phyloP scores from a whole-genome alignment of 208 protist species.

The Acanthamoeba polyphaga region DNA sequence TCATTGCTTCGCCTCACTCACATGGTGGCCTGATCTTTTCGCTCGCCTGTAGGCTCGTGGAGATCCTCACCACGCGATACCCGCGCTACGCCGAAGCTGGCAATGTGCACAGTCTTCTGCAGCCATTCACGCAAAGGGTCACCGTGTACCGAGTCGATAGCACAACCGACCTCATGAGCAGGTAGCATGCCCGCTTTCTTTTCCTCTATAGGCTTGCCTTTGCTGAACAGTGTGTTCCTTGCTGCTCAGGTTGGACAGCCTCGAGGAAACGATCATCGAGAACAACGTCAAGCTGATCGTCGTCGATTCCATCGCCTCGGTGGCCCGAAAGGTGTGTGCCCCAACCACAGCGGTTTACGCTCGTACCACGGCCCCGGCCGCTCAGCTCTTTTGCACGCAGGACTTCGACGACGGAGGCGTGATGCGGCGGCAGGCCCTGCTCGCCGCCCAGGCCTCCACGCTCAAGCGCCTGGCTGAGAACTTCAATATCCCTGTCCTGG shows the following conservation, averaged over 20 bases:
- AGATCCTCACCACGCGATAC: slow-evolving; percentile 63
- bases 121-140: slow-evolving; percentile 55
- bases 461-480: slow-evolving; percentile 66
- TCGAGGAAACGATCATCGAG: slow-evolving; percentile 69
- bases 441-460: slow-evolving; percentile 39
- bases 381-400: not conserved
- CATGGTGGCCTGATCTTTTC: not conserved
- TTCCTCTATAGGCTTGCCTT: not conserved
- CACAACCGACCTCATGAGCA: not conserved
- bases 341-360: too few species aligned
- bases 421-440: slow-evolving; percentile 25
- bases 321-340: not conserved
- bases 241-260: slow-evolving; percentile 26
- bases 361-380: too few species aligned
- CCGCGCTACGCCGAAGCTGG: slow-evolving; percentile 39
- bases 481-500: slow-evolving; percentile 71
- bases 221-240: not conserved
- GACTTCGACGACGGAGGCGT: slow-evolving; percentile 46
- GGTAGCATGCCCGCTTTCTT: not conserved
- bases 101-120: slow-evolving; percentile 42
- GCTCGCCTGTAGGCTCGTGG: slow-evolving; percentile 5
- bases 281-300: slow-evolving; percentile 49
- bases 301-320: slow-evolving; percentile 53
- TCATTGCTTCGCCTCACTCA: not conserved
- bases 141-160: slow-evolving; percentile 33